Percentiles rank a stretch among this genome's conserved stretches.
Evolutionary conservation across 2,329 filamentous ascomycete genomes (phyloP).

Genomic region (Pseudogymnoascus sp.): DNA sequence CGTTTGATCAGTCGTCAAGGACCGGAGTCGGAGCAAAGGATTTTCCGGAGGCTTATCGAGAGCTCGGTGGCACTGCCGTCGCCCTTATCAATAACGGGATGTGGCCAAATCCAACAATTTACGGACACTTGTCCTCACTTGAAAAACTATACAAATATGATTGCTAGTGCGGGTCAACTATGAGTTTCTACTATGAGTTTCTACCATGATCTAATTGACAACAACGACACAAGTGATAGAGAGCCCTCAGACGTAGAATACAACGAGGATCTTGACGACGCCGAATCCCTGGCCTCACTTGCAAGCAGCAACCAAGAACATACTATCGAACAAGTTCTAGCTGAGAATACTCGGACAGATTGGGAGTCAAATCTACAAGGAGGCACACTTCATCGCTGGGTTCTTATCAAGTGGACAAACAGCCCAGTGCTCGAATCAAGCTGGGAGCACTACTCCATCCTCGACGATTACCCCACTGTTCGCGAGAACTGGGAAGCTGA

Average conservation of each 20-base stretch:
- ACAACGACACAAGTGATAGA: slow-evolving; percentile 9
- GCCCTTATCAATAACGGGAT: slow-evolving; percentile 6
- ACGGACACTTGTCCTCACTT: neutral
- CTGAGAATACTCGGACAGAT: slow-evolving; percentile 17
- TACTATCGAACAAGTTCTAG: slow-evolving; percentile 25
- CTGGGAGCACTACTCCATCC: slow-evolving; percentile 23
- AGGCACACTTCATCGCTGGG: slow-evolving; percentile 22
- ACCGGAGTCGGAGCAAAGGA: neutral
- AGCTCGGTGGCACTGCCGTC: neutral
- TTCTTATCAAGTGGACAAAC: slow-evolving; percentile 28
- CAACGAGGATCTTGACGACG: slow-evolving; percentile 14
- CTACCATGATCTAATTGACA: slow-evolving; percentile 8
- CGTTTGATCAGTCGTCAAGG: neutral
- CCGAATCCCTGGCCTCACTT: slow-evolving; percentile 26
- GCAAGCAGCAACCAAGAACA: slow-evolving; percentile 27
- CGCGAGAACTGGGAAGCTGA: slow-evolving; percentile 24
- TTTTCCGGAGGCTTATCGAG: slow-evolving; percentile 6
- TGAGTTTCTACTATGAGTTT: slow-evolving; percentile 6
- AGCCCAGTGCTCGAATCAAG: slow-evolving; percentile 26
- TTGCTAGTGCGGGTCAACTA: slow-evolving; percentile 4
- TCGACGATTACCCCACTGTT: slow-evolving; percentile 20
- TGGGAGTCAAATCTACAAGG: slow-evolving; percentile 9
- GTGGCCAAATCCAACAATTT: slow-evolving; percentile 7
- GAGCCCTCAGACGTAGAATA: slow-evolving; percentile 1
- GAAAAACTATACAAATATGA: slow-evolving; percentile 4